Evolutionary conservation across 1,284 basidiomycete species (phyloP).

Genomic region (Mycena sp.): DNA sequence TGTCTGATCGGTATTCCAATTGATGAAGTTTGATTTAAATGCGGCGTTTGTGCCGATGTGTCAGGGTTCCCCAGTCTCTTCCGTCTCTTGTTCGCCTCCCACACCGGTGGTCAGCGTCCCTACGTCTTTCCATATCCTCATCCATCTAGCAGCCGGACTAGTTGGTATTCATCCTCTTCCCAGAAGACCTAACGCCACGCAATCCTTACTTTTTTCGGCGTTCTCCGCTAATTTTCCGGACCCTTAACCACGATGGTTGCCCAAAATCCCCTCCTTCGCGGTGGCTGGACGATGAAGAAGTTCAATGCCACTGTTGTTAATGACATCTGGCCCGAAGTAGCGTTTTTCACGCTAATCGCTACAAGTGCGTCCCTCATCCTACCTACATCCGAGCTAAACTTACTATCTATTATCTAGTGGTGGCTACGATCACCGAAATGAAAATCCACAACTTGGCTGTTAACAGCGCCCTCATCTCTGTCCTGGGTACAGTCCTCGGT

Average conservation of each 20-base stretch:
- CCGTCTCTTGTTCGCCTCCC: neutral
- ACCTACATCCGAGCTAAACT: too few relatives aligned
- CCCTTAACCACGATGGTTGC: constrained; percentile 48
- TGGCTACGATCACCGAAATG: constrained; percentile 56
- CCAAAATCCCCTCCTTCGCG: constrained; percentile 56
- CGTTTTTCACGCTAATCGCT: constrained; percentile 64
- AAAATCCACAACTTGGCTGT: constrained; percentile 54
- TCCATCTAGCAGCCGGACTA: constrained; percentile 18
- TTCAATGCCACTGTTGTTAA: constrained; percentile 70
- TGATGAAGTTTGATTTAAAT: constrained; percentile 9
- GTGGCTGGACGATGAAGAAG: constrained; percentile 55
- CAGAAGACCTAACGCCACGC: constrained; percentile 25
- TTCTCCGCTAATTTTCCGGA: neutral
- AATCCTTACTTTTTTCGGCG: constrained; percentile 19
- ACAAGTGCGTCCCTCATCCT: constrained; percentile 61
- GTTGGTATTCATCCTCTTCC: constrained; percentile 13
- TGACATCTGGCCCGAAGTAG: constrained; percentile 71
- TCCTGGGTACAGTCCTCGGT: constrained; percentile 75
- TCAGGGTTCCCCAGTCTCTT: too few relatives aligned
- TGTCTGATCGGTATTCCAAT: constrained; percentile 15
- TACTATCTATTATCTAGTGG: constrained; percentile 51
- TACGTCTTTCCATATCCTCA: neutral
- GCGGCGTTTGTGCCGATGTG: neutral
- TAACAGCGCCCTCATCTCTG: constrained; percentile 60
- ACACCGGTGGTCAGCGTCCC: neutral